Evolutionary conservation across 495 filamentous ascomycete species (phyloP), one percentile per base, ranked within the genome.

Genomic region (Penicillium odoratum): DNA sequence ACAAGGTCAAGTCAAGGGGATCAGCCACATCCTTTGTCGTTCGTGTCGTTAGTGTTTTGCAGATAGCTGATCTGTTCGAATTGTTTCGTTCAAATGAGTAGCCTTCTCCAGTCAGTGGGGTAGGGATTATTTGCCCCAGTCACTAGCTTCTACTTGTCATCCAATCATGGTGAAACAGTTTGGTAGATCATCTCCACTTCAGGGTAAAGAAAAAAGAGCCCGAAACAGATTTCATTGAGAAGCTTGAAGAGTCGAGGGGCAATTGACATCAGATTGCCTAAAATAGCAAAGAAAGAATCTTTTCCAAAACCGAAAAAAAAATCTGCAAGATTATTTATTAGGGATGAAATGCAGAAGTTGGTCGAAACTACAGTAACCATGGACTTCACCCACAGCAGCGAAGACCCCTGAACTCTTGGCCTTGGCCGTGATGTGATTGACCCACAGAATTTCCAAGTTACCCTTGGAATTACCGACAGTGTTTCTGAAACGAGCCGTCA

Each of bases 391-490:
- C 46, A 28, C 46, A 48, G 42, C 18, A 26, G 21, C 18, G 7
- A 5, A 48, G 46, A 48, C 46, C 46, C 46, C 46, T 48, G 46
- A 48, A 48, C 46, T 28, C 46, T 48, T 48, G 9, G 46, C 16
- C 18, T 26, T 0, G 18, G 10, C 43, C 21, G 21, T 46, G 43
- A 30, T 48, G 28, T 48, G 28, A 48, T 31, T 16, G 46, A 48
- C 46, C 46, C 46, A 48, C 46, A 30, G 46, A 48, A 48, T 33
- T 48, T 48, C 46, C 46, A 16, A 48, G 26, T 46, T 13, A 46
- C 25, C 43, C 26, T 30, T 48, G 46, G 46, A 48, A 48, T 31
- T 48, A 7, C 9, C 16, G 46, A 29, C 26, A 48, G 9, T 3
- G 31, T 48, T 48, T 18, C 7, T 26, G n/a, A 13, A 6, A 46